A percentile compares a stretch with the other conserved stretches of the same genome.
Conservation (phyloP, 768 basidiomycete genomes). For the Phaffia australis region DNA sequence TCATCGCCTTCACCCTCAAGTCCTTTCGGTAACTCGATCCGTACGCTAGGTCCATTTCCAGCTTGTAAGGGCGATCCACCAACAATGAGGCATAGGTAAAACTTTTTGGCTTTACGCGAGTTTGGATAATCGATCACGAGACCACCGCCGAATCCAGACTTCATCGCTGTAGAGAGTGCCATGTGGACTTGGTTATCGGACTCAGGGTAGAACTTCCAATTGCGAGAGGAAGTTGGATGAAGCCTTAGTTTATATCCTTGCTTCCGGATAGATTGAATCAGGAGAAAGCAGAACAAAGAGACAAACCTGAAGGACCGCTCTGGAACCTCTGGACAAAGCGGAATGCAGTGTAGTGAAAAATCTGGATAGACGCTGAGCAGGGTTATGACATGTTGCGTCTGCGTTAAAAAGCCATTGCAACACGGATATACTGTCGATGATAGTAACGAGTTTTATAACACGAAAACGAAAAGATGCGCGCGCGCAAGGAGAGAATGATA, state of each 20-base stretch:
- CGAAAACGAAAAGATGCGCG: neutral
- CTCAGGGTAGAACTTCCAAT: constrained; percentile 73
- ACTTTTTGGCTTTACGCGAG: constrained; percentile 87
- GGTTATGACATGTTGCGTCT: constrained; percentile 60
- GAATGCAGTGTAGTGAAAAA: constrained; percentile 62
- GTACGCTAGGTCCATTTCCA: constrained; percentile 17
- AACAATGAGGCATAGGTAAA: constrained; percentile 85
- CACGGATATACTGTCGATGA: constrained; percentile 70
- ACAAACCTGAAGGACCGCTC: constrained; percentile 68
- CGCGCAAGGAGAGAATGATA: neutral
- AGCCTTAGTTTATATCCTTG: neutral
- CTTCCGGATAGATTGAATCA: neutral
- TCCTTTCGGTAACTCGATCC: constrained; percentile 56
- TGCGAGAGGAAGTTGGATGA: neutral
- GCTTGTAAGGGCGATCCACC: constrained; percentile 46
- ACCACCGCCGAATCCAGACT: constrained; percentile 93
- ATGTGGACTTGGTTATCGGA: constrained; percentile 95
- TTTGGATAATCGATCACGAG: constrained; percentile 95
- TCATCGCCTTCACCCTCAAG: constrained; percentile 51
- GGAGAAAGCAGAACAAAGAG: neutral
- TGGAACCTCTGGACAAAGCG: constrained; percentile 49
- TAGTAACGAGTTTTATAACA: neutral
- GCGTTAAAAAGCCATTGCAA: constrained; percentile 97
- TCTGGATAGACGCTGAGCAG: constrained; percentile 50
- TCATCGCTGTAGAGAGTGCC: constrained; percentile 82